Percentiles rank a stretch among this genome's conserved stretches.
Evolutionary conservation across 2,329 filamentous ascomycete species (phyloP).

Genomic region (Lachnellula cervina): DNA sequence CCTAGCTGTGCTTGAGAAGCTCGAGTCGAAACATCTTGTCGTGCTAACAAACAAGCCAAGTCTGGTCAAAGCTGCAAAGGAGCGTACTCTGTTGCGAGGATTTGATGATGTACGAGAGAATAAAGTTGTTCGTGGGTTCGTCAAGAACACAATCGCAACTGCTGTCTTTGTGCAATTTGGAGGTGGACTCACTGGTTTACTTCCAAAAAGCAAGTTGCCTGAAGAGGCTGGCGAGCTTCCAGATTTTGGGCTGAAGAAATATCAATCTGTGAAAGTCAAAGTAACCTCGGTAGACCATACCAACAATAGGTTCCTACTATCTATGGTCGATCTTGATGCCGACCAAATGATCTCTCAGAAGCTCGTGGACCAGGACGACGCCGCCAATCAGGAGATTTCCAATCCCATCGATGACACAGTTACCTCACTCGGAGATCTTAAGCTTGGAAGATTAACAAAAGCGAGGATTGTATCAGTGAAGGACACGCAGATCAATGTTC

Average conservation of each 20-base stretch:
- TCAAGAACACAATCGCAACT: slow-evolving; percentile 76
- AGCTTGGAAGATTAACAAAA: slow-evolving; percentile 66
- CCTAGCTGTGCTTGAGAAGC: slow-evolving; percentile 82
- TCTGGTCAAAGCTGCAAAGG: slow-evolving; percentile 69
- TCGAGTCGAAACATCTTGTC: slow-evolving; percentile 70
- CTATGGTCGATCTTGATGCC: slow-evolving; percentile 49
- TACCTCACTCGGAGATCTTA: slow-evolving; percentile 64
- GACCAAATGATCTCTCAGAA: slow-evolving; percentile 40
- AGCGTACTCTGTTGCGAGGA: slow-evolving; percentile 63
- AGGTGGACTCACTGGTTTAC: slow-evolving; percentile 67
- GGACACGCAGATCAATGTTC: slow-evolving; percentile 87
- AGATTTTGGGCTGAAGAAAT: slow-evolving; percentile 73
- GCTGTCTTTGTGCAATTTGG: slow-evolving; percentile 88
- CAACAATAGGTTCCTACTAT: slow-evolving; percentile 64
- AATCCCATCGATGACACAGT: slow-evolving; percentile 63
- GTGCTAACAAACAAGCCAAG: slow-evolving; percentile 78
- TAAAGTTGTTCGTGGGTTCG: slow-evolving; percentile 67
- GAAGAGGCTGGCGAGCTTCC: slow-evolving; percentile 62
- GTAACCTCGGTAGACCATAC: slow-evolving; percentile 68
- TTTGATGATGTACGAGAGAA: slow-evolving; percentile 70
- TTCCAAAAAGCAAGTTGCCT: slow-evolving; percentile 74
- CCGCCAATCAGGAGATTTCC: slow-evolving; percentile 38
- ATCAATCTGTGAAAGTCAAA: slow-evolving; percentile 69
- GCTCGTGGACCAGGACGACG: slow-evolving; percentile 21
- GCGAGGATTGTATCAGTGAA: slow-evolving; percentile 81